These are phyloP conservation scores for Gynandropsis gynandra DNA, from an alignment of 345 rosid genomes.

Conservation along the genomic window DNA sequence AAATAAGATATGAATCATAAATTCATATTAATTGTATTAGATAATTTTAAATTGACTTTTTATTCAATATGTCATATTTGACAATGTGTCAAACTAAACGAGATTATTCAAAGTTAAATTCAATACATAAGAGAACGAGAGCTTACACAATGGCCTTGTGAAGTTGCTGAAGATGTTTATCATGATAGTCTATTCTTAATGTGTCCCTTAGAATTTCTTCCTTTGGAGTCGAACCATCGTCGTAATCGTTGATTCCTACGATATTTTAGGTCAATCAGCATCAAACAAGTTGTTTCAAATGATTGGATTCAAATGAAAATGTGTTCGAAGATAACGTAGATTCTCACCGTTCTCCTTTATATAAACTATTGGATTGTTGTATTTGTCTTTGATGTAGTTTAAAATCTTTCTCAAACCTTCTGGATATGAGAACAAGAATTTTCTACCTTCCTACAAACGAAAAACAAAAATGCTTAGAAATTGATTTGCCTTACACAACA, in stretches of 20 bases:
- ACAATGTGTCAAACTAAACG: background rate
- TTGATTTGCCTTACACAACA: too few relatives aligned
- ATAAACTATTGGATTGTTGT: conserved; percentile 29
- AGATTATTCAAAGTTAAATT: background rate
- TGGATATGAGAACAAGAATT: conserved; percentile 12
- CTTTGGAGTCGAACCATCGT: conserved; percentile 22
- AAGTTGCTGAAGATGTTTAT: conserved; percentile 23
- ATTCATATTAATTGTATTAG: too few relatives aligned
- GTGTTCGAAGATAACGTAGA: background rate
- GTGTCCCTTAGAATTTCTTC: conserved; percentile 24
- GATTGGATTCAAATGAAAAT: background rate
- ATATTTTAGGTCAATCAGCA: background rate
- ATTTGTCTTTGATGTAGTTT: conserved; percentile 27
- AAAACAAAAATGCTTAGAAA: background rate
- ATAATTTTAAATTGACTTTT: too few relatives aligned
- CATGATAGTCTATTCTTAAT: conserved; percentile 25
- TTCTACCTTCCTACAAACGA: conserved; percentile 19
- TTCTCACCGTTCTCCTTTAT: conserved; percentile 28
- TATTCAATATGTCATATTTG: too few relatives aligned
- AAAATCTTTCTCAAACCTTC: conserved; percentile 27
- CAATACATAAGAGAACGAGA: conserved; percentile 9
- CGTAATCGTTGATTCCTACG: conserved; percentile 23
- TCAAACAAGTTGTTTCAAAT: background rate
- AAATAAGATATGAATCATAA: too few relatives aligned
- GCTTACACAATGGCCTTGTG: conserved; percentile 33